A percentile compares a stretch with the other conserved stretches of the same genome.
Evolutionary conservation across 2,329 filamentous ascomycete genomes (phyloP).

Genomic region (Gnomoniopsis smithogilvyi): DNA sequence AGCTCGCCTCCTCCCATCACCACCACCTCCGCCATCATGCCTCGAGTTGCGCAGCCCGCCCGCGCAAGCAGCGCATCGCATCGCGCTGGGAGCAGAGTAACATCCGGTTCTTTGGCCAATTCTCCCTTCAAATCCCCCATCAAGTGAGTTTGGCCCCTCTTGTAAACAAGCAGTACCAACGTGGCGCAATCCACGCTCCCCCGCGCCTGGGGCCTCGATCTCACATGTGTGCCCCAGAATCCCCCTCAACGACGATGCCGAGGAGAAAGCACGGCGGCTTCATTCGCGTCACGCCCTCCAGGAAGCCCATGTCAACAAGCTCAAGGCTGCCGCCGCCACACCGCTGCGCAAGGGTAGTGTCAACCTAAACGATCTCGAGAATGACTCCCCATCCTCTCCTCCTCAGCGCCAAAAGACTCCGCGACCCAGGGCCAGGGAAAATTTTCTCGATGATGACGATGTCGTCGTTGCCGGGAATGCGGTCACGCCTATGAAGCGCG

Average conservation of each 20-base stretch:
- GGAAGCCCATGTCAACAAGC: slow-evolving; percentile 87
- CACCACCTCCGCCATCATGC: slow-evolving; percentile 38
- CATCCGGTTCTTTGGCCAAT: slow-evolving; percentile 42
- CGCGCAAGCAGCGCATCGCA: slow-evolving; percentile 39
- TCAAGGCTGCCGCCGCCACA: slow-evolving; percentile 70
- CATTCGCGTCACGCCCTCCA: slow-evolving; percentile 85
- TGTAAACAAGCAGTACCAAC: slow-evolving; percentile 3
- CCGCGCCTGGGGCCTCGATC: not conserved
- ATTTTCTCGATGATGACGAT: slow-evolving; percentile 48
- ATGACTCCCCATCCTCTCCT: slow-evolving; percentile 53
- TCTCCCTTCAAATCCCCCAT: slow-evolving; percentile 57
- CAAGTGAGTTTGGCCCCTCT: slow-evolving; percentile 42
- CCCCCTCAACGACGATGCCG: slow-evolving; percentile 90
- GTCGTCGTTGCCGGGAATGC: slow-evolving; percentile 68
- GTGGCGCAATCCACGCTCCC: not conserved
- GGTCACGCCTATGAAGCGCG: slow-evolving; percentile 92
- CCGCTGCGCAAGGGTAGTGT: slow-evolving; percentile 67
- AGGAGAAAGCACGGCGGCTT: slow-evolving; percentile 84
- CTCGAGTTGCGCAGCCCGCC: slow-evolving; percentile 55
- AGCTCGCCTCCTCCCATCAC: slow-evolving; percentile 16
- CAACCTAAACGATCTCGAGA: slow-evolving; percentile 57
- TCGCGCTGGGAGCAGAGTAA: slow-evolving; percentile 36
- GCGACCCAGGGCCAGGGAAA: slow-evolving; percentile 31
- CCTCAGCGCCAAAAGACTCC: slow-evolving; percentile 47
- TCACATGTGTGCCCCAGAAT: slow-evolving; percentile 55